Conservation (phyloP, 2,329 filamentous ascomycete species). For the Pseudohalonectria lignicola region DNA sequence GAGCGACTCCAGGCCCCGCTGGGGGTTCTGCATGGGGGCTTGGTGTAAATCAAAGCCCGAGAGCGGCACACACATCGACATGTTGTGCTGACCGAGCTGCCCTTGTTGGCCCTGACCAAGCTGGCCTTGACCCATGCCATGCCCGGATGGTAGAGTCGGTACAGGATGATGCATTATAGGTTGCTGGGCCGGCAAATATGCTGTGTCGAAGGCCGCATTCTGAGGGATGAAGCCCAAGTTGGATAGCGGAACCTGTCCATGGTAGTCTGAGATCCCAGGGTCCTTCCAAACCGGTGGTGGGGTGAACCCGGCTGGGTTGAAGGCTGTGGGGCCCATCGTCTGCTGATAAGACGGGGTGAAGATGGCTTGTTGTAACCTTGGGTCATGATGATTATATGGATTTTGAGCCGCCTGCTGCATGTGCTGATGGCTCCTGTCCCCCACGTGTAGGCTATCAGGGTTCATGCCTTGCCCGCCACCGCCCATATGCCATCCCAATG, state of each 20-base stretch:
- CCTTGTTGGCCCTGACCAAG: constrained; percentile 1
- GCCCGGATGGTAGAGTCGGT: too few species aligned
- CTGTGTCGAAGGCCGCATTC: constrained; percentile 20
- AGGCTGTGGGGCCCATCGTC: constrained; percentile 24
- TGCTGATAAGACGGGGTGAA: constrained; percentile 21
- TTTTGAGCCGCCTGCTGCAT: constrained; percentile 4
- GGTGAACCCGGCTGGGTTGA: constrained; percentile 25
- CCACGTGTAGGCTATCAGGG: background rate
- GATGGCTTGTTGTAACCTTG: constrained; percentile 14
- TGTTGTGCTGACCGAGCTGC: background rate
- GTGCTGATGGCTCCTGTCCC: background rate
- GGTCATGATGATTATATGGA: constrained; percentile 8
- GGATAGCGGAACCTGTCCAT: constrained; percentile 18
- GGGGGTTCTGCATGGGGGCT: constrained; percentile 12
- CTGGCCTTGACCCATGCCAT: constrained; percentile 1
- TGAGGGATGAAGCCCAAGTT: constrained; percentile 21
- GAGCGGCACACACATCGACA: background rate
- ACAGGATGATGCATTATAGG: constrained; percentile 5
- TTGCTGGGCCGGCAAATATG: constrained; percentile 18
- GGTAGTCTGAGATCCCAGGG: constrained; percentile 18
- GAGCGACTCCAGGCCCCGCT: constrained; percentile 13
- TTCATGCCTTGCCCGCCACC: background rate
- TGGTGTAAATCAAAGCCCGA: constrained; percentile 4
- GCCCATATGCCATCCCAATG: constrained; percentile 3
- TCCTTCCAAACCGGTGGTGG: constrained; percentile 26